Conservation (phyloP, 495 filamentous ascomycete species). For the Xylaria acuta region DNA sequence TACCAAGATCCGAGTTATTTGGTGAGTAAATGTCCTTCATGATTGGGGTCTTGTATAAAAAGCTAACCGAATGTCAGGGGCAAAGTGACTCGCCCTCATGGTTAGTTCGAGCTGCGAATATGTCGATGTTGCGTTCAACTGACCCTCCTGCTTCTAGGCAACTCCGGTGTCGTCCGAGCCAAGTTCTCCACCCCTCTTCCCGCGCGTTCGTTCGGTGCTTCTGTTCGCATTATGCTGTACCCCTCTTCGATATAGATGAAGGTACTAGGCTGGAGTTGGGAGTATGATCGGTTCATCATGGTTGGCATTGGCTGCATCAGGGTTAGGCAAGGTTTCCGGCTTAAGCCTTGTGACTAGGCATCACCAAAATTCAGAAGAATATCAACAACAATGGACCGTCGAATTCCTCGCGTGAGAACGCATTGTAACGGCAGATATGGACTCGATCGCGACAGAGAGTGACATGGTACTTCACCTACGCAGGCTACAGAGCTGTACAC, state of each 20-base stretch:
- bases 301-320: constrained; percentile 56
- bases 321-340: constrained; percentile 58
- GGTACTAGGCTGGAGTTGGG: constrained; percentile 57
- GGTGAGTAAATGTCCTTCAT: constrained; percentile 49
- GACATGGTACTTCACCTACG: constrained; percentile 23
- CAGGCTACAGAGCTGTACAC: constrained; percentile 17
- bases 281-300: constrained; percentile 59
- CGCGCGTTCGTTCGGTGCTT: constrained; percentile 93
- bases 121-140: constrained; percentile 24
- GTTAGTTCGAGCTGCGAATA: constrained; percentile 55
- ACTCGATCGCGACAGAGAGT: constrained; percentile 26
- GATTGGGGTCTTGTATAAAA: background rate
- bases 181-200: constrained; percentile 96
- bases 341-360: constrained; percentile 49
- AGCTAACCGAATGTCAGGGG: constrained; percentile 51
- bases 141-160: constrained; percentile 61
- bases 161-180: constrained; percentile 94
- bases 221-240: constrained; percentile 98
- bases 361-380: constrained; percentile 43
- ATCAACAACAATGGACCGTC: constrained; percentile 33
- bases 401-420: constrained; percentile 33
- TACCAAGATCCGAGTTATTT: constrained; percentile 97
- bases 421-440: constrained; percentile 26
- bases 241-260: constrained; percentile 73
- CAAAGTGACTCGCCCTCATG: constrained; percentile 94